Conservation (phyloP, 2,329 filamentous ascomycete genomes). For the Lachnellula occidentalis region DNA sequence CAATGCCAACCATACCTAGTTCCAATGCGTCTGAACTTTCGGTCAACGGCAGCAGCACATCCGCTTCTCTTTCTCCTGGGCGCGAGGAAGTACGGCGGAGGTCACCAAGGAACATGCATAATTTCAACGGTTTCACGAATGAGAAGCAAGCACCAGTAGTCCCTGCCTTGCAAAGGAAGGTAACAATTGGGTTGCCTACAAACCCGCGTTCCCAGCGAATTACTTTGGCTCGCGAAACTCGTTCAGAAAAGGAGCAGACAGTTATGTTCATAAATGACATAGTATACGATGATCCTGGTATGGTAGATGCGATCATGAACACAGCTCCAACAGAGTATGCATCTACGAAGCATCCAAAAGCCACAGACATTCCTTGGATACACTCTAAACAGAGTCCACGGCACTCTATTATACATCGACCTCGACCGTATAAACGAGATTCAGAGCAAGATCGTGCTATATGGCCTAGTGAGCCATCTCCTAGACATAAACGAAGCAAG, state of each 20-base stretch:
- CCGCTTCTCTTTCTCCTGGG: conserved; percentile 28
- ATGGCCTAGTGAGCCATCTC: conserved; percentile 42
- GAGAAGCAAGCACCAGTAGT: conserved; percentile 9
- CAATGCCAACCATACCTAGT: conserved; percentile 16
- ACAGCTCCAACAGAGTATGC: conserved; percentile 34
- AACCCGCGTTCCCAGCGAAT: conserved; percentile 23
- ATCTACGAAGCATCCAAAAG: conserved; percentile 18
- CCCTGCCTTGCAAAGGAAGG: conserved; percentile 19
- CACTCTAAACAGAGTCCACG: conserved; percentile 14
- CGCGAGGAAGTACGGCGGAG: conserved; percentile 28
- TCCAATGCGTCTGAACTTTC: conserved; percentile 13
- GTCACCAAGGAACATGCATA: conserved; percentile 25
- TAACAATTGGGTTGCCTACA: conserved; percentile 23
- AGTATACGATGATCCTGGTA: conserved; percentile 46
- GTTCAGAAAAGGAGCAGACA: conserved; percentile 37
- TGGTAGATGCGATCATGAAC: conserved; percentile 45
- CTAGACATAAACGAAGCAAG: conserved; percentile 39
- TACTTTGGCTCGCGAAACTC: conserved; percentile 7
- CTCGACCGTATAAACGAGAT: conserved; percentile 27
- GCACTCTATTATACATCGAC: conserved; percentile 30
- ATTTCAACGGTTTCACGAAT: conserved; percentile 15
- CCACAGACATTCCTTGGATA: conserved; percentile 12
- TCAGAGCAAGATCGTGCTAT: conserved; percentile 37
- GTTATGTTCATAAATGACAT: conserved; percentile 54
- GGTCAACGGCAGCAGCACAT: conserved; percentile 26